Conservation (phyloP, 225 moss, liverwort and hornwort genomes). For the Bryum argenteum region DNA sequence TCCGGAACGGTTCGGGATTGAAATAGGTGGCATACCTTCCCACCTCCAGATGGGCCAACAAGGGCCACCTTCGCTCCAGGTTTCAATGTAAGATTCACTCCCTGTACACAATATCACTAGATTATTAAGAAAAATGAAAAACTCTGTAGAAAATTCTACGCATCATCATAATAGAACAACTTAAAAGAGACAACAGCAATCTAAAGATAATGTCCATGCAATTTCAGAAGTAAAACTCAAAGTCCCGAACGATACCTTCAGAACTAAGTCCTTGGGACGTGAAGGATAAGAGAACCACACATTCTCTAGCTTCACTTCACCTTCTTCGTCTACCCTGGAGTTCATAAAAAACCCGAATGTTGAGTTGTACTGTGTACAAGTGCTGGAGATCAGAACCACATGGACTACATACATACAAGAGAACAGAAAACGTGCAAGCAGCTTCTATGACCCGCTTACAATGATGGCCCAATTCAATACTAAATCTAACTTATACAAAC, state of each 20-base stretch:
- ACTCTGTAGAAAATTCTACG: not conserved
- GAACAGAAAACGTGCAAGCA: not conserved
- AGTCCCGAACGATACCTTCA: conserved; percentile 58
- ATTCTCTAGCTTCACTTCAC: conserved; percentile 82
- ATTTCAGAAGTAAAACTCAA: not conserved
- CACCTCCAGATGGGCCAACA: conserved; percentile 99
- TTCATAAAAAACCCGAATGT: conserved; percentile 10
- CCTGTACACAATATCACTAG: conserved; percentile 46
- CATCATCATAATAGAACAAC: not conserved
- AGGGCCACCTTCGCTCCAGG: conserved; percentile 97
- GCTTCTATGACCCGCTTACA: not conserved
- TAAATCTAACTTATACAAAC: not conserved
- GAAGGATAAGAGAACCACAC: conserved; percentile 99
- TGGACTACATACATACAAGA: not conserved
- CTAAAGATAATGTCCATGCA: not conserved
- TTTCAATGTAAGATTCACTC: conserved; percentile 74
- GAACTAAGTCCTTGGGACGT: conserved; percentile 83
- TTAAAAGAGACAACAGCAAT: not conserved
- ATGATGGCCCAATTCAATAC: not conserved
- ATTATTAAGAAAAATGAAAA: not conserved
- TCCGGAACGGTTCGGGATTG: not conserved
- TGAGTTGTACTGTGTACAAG: conserved; percentile 7
- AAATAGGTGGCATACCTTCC: conserved; percentile 65
- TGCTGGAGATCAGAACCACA: not conserved
- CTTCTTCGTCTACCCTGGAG: conserved; percentile 68